Base-by-base conservation (phyloP, 192 early-diverging fungal genomes). In the Glomus cerebriforme region DNA sequence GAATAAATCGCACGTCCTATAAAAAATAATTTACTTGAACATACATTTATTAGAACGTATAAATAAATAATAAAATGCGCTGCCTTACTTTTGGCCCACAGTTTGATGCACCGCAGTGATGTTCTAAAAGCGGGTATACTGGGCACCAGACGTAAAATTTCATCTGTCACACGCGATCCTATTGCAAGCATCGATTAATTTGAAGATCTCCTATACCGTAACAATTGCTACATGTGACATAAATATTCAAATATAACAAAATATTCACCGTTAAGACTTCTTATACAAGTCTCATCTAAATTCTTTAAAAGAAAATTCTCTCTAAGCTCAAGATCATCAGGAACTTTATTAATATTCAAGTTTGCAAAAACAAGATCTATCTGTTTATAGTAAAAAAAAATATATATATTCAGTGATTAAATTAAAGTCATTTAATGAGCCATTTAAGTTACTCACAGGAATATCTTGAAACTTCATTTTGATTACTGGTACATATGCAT, bases 111-210 rank as follows among this genome's bases (percentile, higher is more conserved):
- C 31, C 98, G 88, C 37, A 98, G 86, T 2, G 98, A 96, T 65
- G 93, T 91, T 39, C 98, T 88, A 81, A 99, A 99, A 2, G 91
- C 86, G 68, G 91, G 86, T 19, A 98, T 91, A 84, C 96, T 93
- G 9, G 98, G 96, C 39, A 99, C 98, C 19, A 99, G 87, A 22
- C 94, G 88, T 76, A 99, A 81, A 66, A 99, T 97, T 70, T 96
- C 96, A 80, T 99, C 98, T 0, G 98, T 98, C 3, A 98, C 98
- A 32, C 98, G 92, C 62, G 98, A 99, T 6, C 91, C 91, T 91
- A 63, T 29, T 29, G 63, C 26, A 68, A 35, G 17, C 22, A 8
- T 9, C n/a, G 26, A 7, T 8, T 26, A 26, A 60, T 26, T 60
- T 60, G 26, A 26, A 26, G 26, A 26, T 8, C 3, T 24, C 22